Conservation (phyloP, 2,329 filamentous ascomycete genomes). For the Penicillium rolfsii region DNA sequence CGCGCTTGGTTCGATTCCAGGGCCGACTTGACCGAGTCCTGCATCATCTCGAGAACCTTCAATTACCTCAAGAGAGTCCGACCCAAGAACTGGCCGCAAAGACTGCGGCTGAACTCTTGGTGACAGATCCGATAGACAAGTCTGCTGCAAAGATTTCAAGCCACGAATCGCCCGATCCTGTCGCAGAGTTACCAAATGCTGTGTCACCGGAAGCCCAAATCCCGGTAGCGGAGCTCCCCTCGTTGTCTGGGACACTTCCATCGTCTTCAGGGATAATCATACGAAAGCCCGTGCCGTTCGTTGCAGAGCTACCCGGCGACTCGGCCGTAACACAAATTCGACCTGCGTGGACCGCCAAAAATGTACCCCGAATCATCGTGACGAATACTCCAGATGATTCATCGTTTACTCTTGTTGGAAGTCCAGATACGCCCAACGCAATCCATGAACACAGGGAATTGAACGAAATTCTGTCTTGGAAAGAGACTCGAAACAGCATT, state of each 20-base stretch:
- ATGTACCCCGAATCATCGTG: slow-evolving; percentile 19
- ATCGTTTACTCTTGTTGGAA: slow-evolving; percentile 3
- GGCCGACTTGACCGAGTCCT: slow-evolving; percentile 26
- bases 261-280: neutral
- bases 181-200: neutral
- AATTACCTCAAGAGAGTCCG: neutral
- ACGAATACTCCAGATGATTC: slow-evolving; percentile 11
- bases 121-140: neutral
- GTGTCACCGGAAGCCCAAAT: neutral
- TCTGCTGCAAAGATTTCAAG: slow-evolving; percentile 1
- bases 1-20: slow-evolving; percentile 24
- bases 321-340: neutral
- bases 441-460: slow-evolving; percentile 17
- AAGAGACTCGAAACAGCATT: slow-evolving; percentile 17
- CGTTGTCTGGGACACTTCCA: slow-evolving; percentile 5
- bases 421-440: neutral
- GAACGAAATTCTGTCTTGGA: slow-evolving; percentile 24
- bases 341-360: neutral
- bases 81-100: neutral
- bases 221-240: slow-evolving; percentile 11
- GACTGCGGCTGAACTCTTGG: slow-evolving; percentile 7
- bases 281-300: neutral
- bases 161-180: neutral
- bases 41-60: slow-evolving; percentile 17
- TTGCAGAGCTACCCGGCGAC: slow-evolving; percentile 18